Evolutionary conservation across 1,139 yeast species (phyloP), one percentile per base, ranked within the genome.

Genomic region (Candida labiduridarum): DNA sequence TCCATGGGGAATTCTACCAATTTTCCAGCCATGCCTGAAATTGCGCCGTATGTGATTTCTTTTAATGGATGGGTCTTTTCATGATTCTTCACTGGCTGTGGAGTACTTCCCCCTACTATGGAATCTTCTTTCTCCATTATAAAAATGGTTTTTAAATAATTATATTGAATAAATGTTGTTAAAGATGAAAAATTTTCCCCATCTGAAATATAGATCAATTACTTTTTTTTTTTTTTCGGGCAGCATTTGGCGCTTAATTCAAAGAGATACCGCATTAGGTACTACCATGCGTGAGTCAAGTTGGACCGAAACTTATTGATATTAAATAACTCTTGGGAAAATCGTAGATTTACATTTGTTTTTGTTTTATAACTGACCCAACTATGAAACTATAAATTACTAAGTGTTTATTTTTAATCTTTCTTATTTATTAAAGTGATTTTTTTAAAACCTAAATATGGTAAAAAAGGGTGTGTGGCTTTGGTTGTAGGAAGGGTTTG

Each of bases 1-100:
- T 92, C 98, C 59, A 92, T 89, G 0, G 98, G 98, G 60, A 85
- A 91, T 67, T 92, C 98, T 6, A 92, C 80, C 33, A 88, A 63
- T 63, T 92, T 92, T 3, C 97, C 97, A 9, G 83, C 69, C 55
- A 89, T 86, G 8, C 98, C 98, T 0, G 97, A 72, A 2, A 76
- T 61, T 2, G 85, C 83, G 10, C 85, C 86, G 54, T 55, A 72
- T 3, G 70, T 55, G 44, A 76, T 61, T 49, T 77, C 82, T 56
- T 69, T 71, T 6, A 63, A 51, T 1, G 79, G 71, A 51, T 70
- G 58, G 9, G 56, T 42, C 7, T 31, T 44, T 41, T 49, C 51
- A 46, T 46, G 50, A 8, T 43, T 19, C 11, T 12, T 11, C 9
- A 18, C 5, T 41, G 44, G 19, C 16, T 9, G 25, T 30, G 8